Evolutionary conservation across 2,329 filamentous ascomycete genomes (phyloP).

Genomic region (Cladophialophora carrionii): DNA sequence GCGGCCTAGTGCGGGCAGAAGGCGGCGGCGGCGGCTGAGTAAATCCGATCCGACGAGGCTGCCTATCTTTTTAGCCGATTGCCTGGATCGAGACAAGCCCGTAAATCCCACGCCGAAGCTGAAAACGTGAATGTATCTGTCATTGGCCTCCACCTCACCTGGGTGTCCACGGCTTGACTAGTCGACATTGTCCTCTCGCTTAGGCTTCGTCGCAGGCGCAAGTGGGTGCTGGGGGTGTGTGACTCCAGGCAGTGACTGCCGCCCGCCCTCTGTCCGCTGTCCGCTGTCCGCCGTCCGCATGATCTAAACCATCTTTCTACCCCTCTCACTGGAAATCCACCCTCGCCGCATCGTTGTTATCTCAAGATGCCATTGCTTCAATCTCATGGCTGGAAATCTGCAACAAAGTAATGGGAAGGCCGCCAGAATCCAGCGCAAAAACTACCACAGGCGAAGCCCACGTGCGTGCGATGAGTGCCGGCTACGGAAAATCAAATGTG

Average conservation of each 20-base stretch:
- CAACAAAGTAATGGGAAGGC: constrained; percentile 14
- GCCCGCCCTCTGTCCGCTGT: background rate
- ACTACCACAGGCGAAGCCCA: constrained; percentile 30
- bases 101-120: background rate
- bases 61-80: background rate
- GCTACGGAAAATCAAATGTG: constrained; percentile 35
- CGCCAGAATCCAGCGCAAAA: constrained; percentile 20
- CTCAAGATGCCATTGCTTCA: constrained; percentile 17
- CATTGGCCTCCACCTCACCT: background rate
- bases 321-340: background rate
- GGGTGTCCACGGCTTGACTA: background rate
- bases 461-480: constrained; percentile 36
- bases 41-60: constrained; percentile 1
- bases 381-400: constrained; percentile 19
- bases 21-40: no score
- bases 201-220: background rate
- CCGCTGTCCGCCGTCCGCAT: constrained; percentile 8
- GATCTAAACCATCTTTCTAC: constrained; percentile 16
- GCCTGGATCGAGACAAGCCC: background rate
- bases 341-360: background rate
- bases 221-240: background rate
- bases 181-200: background rate
- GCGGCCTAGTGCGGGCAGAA: no score
- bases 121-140: background rate
- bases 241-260: background rate